Base-by-base conservation (phyloP, 2,329 filamentous ascomycete species). In the Camptophora hylomeconis region DNA sequence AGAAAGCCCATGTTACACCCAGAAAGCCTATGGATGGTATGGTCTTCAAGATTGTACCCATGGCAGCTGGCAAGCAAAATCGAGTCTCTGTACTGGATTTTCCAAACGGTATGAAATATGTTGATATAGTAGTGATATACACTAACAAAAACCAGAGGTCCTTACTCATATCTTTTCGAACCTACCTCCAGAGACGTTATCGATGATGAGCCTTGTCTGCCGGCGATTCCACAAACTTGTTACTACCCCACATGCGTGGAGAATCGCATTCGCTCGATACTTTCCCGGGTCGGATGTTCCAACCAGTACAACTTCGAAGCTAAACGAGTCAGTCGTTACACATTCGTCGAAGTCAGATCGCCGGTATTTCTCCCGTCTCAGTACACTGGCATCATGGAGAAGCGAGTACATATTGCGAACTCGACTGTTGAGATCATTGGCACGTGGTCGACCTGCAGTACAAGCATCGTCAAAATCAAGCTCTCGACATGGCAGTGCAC, bases 331-430 rank as follows among this genome's bases (percentile, higher is more conserved):
- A n/a, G n/a, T n/a, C n/a, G n/a, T n/a, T n/a, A n/a, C n/a, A n/a
- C n/a, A n/a, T n/a, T n/a, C n/a, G n/a, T 73, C 72, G 45, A 53
- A 52, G 16, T 77, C 79, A 1, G 80, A 89, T 47, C 70, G 72
- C 43, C 79, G 84, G 24, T 70, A 73, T 40, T 98, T 95, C 47
- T 72, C 80, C 10, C 74, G 86, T 23, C 65, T 98, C 31, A 92
- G 81, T 7, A 67, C 75, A 3, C 58, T 86, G 37, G 80, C 84
- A n/a, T 89, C 86, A 6, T 95, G 89, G 87, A 72, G 87, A 43
- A 94, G 82, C 54, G 89, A 98, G 53, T 98, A 95, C 47, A 78
- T 95, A 26, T 59, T 93, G 32, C 71, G 89, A 25, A 94, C 84
- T 2, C 72, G 82, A 25, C 67, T 95, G 28, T 60, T 95, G 29